Base-by-base conservation (phyloP, 73 alveolate genomes). In the Blepharisma stoltei region DNA sequence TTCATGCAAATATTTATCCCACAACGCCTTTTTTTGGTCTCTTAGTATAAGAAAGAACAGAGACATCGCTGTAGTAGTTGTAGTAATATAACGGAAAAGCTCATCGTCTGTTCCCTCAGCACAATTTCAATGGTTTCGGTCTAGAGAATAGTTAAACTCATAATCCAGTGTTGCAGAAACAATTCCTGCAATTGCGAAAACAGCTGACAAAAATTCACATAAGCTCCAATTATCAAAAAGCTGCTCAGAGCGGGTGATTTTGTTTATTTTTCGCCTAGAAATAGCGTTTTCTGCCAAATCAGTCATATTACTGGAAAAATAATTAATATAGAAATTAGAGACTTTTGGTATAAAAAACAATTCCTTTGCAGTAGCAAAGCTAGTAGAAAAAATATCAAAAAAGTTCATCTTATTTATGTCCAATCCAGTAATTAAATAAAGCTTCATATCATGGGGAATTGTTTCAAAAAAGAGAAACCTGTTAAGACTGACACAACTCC, bases 81-180 rank as follows among this genome's bases (percentile, higher is more conserved):
- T 14, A 60, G 73, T 60, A 8, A 60, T 8, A n/a, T 38, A 60
- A 14, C 73, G 14, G 46, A 14, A 60, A 60, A 60, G n/a, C 73
- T 60, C 49, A 8, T 60, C 45, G 3, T 32, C 41, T 14, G 23
- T 38, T 14, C 23, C 46, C 46, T 60, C 73, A 1, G 37, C 45
- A 25, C 73, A 60, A 60, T 60, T 60, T 18, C 18, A 14, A 60
- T 60, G 73, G 14, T n/a, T 20, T 9, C 73, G 37, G 11, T 25
- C 73, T 1, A 14, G 14, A 60, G 73, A 14, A 60, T 14, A 60
- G 18, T 38, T 25, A 60, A 14, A 60, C 46, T 60, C 73, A 60
- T 60, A 60, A 25, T 60, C 73, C 14, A 38, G 46, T 14, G 73
- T 18, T 20, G 73, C 73, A 60, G 49, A 20, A 60, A 25, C 73